Evolutionary conservation across 2,329 filamentous ascomycete species (phyloP).

Genomic region (Colletotrichum sp.): DNA sequence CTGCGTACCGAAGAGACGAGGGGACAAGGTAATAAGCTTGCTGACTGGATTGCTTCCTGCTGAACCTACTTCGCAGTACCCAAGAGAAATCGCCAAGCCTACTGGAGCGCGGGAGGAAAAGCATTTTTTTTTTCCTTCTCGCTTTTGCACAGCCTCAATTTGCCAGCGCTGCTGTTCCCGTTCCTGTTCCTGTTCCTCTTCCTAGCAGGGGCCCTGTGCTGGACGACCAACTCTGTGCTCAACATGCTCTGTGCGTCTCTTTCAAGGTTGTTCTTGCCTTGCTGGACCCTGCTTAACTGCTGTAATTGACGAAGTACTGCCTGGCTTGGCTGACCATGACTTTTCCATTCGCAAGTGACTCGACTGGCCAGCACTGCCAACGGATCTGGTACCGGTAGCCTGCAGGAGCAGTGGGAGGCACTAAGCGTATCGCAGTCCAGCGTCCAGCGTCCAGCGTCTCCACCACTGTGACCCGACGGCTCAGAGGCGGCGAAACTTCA

Average conservation of each 20-base stretch:
- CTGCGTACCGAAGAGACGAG: background rate
- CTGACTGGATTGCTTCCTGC: background rate
- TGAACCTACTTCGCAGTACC: background rate
- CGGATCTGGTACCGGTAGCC: background rate
- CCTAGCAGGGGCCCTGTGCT: background rate
- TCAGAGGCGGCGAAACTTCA: slow-evolving; percentile 17
- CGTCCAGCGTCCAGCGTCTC: background rate
- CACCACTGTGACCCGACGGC: slow-evolving; percentile 4
- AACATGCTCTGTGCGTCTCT: background rate
- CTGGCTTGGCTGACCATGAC: background rate
- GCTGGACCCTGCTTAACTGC: background rate
- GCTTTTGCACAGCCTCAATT: slow-evolving; percentile 16
- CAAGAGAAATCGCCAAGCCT: slow-evolving; percentile 1
- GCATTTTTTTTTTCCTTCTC: background rate
- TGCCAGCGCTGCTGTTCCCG: background rate
- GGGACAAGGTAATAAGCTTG: background rate
- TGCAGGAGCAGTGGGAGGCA: background rate
- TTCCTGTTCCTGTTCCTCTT: background rate
- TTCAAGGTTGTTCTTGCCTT: background rate
- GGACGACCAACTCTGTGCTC: background rate
- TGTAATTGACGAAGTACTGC: background rate
- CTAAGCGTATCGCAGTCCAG: background rate
- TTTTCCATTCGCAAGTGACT: background rate
- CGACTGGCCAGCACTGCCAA: background rate
- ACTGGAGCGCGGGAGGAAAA: background rate